Base-by-base conservation (phyloP, 352 stramenopile genomes). In the Pythium biforme region DNA sequence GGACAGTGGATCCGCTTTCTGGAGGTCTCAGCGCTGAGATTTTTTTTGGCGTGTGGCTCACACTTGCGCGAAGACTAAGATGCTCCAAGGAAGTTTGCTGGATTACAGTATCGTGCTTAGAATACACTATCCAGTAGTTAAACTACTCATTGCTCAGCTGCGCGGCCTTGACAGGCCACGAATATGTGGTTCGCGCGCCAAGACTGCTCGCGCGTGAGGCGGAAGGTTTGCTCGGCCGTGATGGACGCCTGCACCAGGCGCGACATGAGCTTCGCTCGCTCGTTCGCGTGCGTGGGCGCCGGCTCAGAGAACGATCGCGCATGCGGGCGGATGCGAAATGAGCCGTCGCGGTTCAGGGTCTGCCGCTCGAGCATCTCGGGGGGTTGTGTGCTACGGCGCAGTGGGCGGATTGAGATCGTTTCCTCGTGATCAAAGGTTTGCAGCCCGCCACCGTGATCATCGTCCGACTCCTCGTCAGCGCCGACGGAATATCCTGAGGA, bases 181-280 rank as follows among this genome's bases (percentile, higher is more conserved):
- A 72, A 74, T 23, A 77, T 47, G 12, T 63, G 65, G 37, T 75
- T 37, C 1, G 73, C 77, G 12, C 74, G 48, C 37, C 62, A 54
- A 5, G 73, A 72, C 43, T 86, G 74, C 39, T 79, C 73, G 60
- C 39, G 61, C 8, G 77, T 72, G 57, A 82, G 49, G 37, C 70
- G 52, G 39, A 76, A 72, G 12, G 77, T 86, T n/a, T 60, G 68
- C 29, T 86, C 77, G 7, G 54, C 41, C 8, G 54, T 27, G 27
- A 60, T 4, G 11, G 66, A 73, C 1, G 72, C 75, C 43, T 80
- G 62, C 50, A 81, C 19, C 27, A 87, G 68, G 3, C 75, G 61
- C 33, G 70, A 56, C 50, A 83, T 54, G 37, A 55, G n/a, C 40
- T 33, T 43, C 5, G 27, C n/a, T 14, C 14, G 69, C 0, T 84